Base-by-base conservation (phyloP, 2,329 filamentous ascomycete species). In the Incumbomyces lentus region DNA sequence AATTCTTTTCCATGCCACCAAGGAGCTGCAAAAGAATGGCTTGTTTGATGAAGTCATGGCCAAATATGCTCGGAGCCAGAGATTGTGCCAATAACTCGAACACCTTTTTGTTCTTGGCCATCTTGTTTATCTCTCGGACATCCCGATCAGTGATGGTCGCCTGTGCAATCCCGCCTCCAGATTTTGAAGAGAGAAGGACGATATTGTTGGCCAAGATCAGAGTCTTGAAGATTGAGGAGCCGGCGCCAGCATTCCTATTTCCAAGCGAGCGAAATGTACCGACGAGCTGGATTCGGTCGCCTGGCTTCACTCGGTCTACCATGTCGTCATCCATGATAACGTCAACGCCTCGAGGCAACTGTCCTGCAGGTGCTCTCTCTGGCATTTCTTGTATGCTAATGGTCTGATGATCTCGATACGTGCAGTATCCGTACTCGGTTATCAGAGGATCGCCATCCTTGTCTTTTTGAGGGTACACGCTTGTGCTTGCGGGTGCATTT, bases 341-440 rank as follows among this genome's bases (percentile, higher is more conserved):
- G 66, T 98, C 92, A 14, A 98, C 92, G 47, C 90, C 88, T 45
- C 92, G 82, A 49, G 92, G 92, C 53, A 98, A 76, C 71, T 96
- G 92, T 44, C 92, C 92, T 49, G 92, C 90, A 45, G 92, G 92
- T 2, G 92, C 92, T 57, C 90, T 76, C 66, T 98, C 92, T 1
- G 92, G 92, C 92, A 98, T 98, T 70, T 98, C 92, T 68, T 98
- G 92, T 55, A 98, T 95, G 0, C 90, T 95, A 50, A 98, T 87
- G 13, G 86, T 95, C 65, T 98, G 92, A 62, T 98, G 92, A 63
- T 98, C 92, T 60, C 90, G 78, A 68, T 95, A 98, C 42, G 84
- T 92, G 64, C 84, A 93, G 68, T 93, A 90, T 18, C 92, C 92
- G 63, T 96, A 98, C 62, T 98, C 92, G 2, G 92, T 98, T 49